These are phyloP conservation scores for Pestalotiopsis sp. DNA, from an alignment of 2,329 filamentous ascomycete genomes.

Conservation along the genomic window DNA sequence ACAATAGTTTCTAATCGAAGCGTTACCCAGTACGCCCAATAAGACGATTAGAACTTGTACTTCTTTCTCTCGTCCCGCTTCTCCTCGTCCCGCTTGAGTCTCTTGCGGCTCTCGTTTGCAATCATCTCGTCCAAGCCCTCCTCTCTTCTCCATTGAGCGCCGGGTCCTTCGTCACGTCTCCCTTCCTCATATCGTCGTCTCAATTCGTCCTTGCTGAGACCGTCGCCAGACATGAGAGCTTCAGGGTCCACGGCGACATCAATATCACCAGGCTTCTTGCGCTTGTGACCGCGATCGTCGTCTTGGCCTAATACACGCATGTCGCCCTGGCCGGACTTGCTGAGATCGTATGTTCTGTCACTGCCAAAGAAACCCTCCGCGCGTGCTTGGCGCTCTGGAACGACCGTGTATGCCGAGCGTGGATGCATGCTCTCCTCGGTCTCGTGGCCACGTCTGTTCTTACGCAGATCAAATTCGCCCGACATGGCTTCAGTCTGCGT, in stretches of 20 bases:
- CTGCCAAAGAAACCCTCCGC: conserved; percentile 95
- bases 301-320: conserved; percentile 80
- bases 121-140: conserved; percentile 97
- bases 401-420: conserved; percentile 82
- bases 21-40: neutral
- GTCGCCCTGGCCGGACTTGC: conserved; percentile 46
- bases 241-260: conserved; percentile 92
- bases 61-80: conserved; percentile 67
- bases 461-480: conserved; percentile 90
- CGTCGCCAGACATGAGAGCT: conserved; percentile 72
- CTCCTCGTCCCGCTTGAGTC: conserved; percentile 86
- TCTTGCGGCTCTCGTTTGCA: conserved; percentile 87
- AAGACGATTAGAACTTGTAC: conserved; percentile 46
- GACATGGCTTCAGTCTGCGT: conserved; percentile 72
- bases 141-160: conserved; percentile 73
- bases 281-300: conserved; percentile 71
- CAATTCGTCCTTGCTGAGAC: conserved; percentile 83
- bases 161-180: conserved; percentile 65
- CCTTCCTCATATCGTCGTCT: conserved; percentile 78
- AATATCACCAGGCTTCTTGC: conserved; percentile 95
- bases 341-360: conserved; percentile 90
- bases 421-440: conserved; percentile 79
- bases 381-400: conserved; percentile 84
- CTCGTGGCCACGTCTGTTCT: conserved; percentile 81
- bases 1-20: neutral